Base-by-base conservation (phyloP, 1,284 basidiomycete species). In the Marasmius fiardii region DNA sequence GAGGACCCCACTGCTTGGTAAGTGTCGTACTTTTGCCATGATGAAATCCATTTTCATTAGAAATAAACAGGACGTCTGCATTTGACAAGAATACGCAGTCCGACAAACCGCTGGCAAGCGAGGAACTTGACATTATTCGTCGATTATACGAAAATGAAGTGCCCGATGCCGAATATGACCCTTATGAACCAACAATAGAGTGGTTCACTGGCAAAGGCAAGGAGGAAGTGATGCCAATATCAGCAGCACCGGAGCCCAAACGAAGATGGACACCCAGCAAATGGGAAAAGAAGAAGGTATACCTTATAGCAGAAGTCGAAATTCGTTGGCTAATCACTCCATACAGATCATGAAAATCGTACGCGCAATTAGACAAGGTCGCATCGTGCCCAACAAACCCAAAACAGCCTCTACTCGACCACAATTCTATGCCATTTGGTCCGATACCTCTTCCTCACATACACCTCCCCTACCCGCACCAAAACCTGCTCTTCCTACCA, bases 281-380 rank as follows among this genome's bases (percentile, higher is more conserved):
- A 79, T 99, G 97, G 97, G 97, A 99, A 76, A 98, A 98, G 75
- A 89, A 98, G 81, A 99, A 99, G 84, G 94, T 91, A 64, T 58
- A 72, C 57, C 3, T n/a, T 35, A 31, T 50, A 33, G 53, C 49
- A 14, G 23, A 44, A 6, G 43, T 34, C 41, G 11, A 23, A 50
- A 31, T 51, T 44, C 34, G 39, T 41, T 24, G 44, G 51, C 66
- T 39, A 48, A 62, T 50, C 56, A 41, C 21, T 44, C 35, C 34
- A 23, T 39, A 28, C 60, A 95, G 93, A 85, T 99, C 63, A 98
- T 99, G 95, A 99, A 99, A 83, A 98, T 99, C 63, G 96, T 99
- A 59, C 93, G 95, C 53, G 96, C 96, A 14, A 99, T 99, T 66
- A 88, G 97, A 21, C 88, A 95, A 75, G 97, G 97, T 39, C 87